phyloP scores from a whole-genome alignment of 495 filamentous ascomycete genomes.

The Hypomontagnella submonticulosa region DNA sequence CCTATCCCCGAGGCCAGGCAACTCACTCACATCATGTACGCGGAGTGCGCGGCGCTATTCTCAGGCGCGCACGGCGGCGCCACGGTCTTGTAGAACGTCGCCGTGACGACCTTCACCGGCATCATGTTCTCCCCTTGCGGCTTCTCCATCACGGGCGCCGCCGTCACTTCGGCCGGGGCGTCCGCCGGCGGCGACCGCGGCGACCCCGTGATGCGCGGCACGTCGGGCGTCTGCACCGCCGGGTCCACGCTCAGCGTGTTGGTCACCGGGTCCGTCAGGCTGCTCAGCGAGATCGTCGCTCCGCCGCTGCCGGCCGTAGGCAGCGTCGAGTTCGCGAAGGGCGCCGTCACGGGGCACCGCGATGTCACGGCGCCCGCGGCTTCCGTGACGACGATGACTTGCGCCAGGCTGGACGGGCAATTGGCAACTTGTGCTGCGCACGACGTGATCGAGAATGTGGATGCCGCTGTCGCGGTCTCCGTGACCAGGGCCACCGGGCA shows the following conservation, averaged over 20 bases:
- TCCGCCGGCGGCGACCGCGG: background rate
- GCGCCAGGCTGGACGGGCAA: slow-evolving; percentile 43
- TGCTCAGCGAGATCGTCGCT: slow-evolving; percentile 17
- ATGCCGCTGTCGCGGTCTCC: slow-evolving; percentile 22
- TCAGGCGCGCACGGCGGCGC: too few species aligned
- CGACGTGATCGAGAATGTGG: slow-evolving; percentile 33
- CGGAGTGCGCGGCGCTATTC: too few species aligned
- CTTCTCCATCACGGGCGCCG: too few species aligned
- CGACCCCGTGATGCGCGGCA: slow-evolving; percentile 22
- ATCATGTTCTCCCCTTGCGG: too few species aligned
- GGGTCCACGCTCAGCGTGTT: slow-evolving; percentile 28
- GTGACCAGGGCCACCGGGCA: slow-evolving; percentile 26
- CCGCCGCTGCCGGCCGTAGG: background rate
- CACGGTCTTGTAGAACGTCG: too few species aligned
- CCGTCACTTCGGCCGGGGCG: too few species aligned
- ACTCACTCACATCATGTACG: too few species aligned
- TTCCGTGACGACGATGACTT: slow-evolving; percentile 38
- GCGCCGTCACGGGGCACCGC: slow-evolving; percentile 24
- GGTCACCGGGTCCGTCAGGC: slow-evolving; percentile 18
- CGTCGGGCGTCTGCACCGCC: slow-evolving; percentile 19
- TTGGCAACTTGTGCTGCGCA: slow-evolving; percentile 40
- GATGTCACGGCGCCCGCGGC: slow-evolving; percentile 19
- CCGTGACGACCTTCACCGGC: too few species aligned
- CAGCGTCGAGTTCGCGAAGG: slow-evolving; percentile 10
- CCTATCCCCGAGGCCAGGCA: too few species aligned